Evolutionary conservation across 2,329 filamentous ascomycete species (phyloP).

Genomic region (Penicillium corylophilum): DNA sequence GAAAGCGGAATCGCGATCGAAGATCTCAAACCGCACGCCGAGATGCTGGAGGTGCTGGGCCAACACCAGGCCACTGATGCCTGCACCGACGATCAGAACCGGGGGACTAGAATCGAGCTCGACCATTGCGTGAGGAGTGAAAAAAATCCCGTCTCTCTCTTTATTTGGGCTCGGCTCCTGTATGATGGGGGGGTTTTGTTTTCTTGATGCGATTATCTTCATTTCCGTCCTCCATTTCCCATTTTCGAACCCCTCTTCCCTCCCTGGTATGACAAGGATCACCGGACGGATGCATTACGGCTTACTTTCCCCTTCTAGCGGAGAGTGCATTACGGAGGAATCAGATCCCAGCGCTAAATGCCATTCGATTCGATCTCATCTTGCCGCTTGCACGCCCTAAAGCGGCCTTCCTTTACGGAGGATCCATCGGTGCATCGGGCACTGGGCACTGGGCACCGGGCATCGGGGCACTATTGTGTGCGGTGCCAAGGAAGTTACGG

Average conservation of each 20-base stretch:
- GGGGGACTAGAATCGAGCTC: conserved; percentile 27
- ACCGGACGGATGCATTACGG: background rate
- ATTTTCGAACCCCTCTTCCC: too few relatives aligned
- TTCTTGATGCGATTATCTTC: too few relatives aligned
- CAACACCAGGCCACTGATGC: conserved; percentile 44
- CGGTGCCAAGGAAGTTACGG: background rate
- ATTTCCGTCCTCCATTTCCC: background rate
- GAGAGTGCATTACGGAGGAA: background rate
- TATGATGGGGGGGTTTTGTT: background rate
- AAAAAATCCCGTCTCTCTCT: too few relatives aligned
- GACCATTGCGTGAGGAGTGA: conserved; percentile 15
- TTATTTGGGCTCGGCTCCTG: background rate
- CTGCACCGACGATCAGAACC: conserved; percentile 46
- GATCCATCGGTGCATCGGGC: background rate
- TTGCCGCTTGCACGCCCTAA: background rate
- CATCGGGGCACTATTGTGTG: background rate
- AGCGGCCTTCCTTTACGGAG: background rate
- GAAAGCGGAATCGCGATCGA: conserved; percentile 46
- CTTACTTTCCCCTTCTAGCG: background rate
- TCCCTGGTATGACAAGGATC: background rate
- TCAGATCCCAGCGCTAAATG: background rate
- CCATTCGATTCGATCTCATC: background rate
- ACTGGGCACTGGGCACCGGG: too few relatives aligned
- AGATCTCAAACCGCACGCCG: conserved; percentile 37
- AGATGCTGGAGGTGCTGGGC: conserved; percentile 41